Base-by-base conservation (phyloP, 768 basidiomycete species). In the Boletales sp. region DNA sequence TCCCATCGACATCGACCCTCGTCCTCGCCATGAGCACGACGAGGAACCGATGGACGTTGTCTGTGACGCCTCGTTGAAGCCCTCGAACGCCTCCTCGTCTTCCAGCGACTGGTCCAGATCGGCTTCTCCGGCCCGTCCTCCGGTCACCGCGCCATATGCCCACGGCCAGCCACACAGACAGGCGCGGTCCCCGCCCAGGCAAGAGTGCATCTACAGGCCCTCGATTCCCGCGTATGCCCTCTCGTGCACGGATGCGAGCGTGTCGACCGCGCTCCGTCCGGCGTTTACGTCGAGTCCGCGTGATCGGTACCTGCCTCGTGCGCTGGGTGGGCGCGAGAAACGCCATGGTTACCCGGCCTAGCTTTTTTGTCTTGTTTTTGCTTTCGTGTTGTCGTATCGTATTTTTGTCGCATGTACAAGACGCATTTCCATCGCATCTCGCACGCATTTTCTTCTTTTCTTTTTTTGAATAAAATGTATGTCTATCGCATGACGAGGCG, bases 211-310 rank as follows among this genome's bases (percentile, higher is more conserved):
- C 3, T 67, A 67, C 44, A 60, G 55, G 40, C 67, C 65, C 3
- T 67, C 67, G 15, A 63, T 67, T 14, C 48, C 65, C 2, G 65
- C 67, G 3, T 67, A 67, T 47, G 65, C 65, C 9, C 54, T 67
- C 19, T 67, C 65, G 9, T 67, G 65, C 11, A 67, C 66, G 8
- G 66, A 67, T 54, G 57, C 65, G 17, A 56, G 58, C 57, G 66
- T 69, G n/a, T 69, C 67, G 47, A 67, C 66, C 2, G 67, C 67
- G 5, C 49, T 69, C 42, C 63, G 66, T 6, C 66, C 66, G 24
- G 66, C 66, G 30, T 67, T 67, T 58, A 62, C 67, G 43, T 61
- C 61, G 45, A 52, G 43, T 9, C 57, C 52, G 34, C 53, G 60
- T 13, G 31, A 32, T 32, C 31, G 31, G 13, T 34, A 34, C 14